phyloP scores from a whole-genome alignment of 2,329 filamentous ascomycete genomes.

The Mycogone perniciosa region DNA sequence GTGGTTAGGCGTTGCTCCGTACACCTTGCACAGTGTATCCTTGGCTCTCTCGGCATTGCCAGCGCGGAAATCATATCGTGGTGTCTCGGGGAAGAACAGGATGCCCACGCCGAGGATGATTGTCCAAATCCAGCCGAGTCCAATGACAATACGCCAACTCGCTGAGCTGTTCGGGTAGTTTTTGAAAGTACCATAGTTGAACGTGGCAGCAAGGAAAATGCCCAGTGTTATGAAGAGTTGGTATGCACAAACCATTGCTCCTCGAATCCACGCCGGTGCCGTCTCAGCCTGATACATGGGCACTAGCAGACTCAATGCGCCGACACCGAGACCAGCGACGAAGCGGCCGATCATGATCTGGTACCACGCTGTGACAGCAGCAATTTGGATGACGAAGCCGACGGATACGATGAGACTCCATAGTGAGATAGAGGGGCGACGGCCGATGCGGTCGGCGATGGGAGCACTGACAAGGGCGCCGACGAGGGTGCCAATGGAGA shows the following conservation, averaged over 20 bases:
- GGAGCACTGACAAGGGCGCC: slow-evolving; percentile 55
- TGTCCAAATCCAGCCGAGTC: slow-evolving; percentile 46
- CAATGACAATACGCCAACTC: slow-evolving; percentile 56
- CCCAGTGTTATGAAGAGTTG: slow-evolving; percentile 68
- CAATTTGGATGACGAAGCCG: slow-evolving; percentile 63
- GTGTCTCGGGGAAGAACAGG: slow-evolving; percentile 45
- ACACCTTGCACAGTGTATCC: slow-evolving; percentile 42
- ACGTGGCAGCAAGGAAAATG: slow-evolving; percentile 53
- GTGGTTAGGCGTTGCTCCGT: slow-evolving; percentile 38
- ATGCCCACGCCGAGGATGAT: slow-evolving; percentile 43
- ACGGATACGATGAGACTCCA: slow-evolving; percentile 56
- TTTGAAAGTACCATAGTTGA: slow-evolving; percentile 55
- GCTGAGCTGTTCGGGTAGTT: slow-evolving; percentile 40
- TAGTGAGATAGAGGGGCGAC: slow-evolving; percentile 54
- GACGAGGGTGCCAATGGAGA: slow-evolving; percentile 54
- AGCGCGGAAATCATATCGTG: slow-evolving; percentile 44
- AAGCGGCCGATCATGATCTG: slow-evolving; percentile 61
- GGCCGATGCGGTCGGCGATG: slow-evolving; percentile 59
- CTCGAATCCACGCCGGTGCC: slow-evolving; percentile 59
- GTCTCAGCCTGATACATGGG: slow-evolving; percentile 73
- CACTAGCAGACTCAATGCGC: slow-evolving; percentile 56
- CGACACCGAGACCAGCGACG: slow-evolving; percentile 61
- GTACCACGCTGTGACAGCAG: slow-evolving; percentile 49
- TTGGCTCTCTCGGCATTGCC: slow-evolving; percentile 42
- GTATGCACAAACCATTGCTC: slow-evolving; percentile 58